Base-by-base conservation (phyloP, 2,329 filamentous ascomycete genomes). In the Paraphaeosphaeria minitans region DNA sequence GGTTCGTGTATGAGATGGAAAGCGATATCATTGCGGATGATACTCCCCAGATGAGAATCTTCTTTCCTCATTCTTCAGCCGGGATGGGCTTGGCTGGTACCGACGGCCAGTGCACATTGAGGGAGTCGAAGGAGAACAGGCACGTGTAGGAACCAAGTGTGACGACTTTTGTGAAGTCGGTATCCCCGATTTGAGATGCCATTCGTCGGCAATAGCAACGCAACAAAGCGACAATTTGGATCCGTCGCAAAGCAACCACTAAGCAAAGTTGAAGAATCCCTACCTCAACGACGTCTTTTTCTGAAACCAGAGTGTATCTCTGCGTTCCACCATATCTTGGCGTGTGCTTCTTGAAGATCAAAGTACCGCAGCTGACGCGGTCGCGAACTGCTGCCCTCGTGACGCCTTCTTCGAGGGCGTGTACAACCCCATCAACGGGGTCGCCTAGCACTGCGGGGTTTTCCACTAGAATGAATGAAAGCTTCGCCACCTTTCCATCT, bases 31-130 rank as follows among this genome's bases (percentile, higher is more conserved):
- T 65, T 70, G 66, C 70, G 75, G 79, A 80, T 39, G 78, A 54
- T 12, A 48, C 55, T 12, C 78, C 80, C 77, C 78, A 82, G 14
- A 82, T 69, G 5, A 83, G 67, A 4, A 83, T 64, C 29, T 69
- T 77, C 63, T 68, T 72, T 2, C 62, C 65, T 22, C 66, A 51
- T 7, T 68, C 62, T n/a, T 42, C 57, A 1, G 57, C 58, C 0
- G 61, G 64, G 4, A 67, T 60, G n/a, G 58, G 54, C 4, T 55
- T 56, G 3, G 60, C 49, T 13, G 63, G 66, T 22, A 69, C 55
- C 3, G 63, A 60, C 4, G 67, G 66, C 9, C 56, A 56, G 29
- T 62, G 59, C 58, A 64, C 47, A 10, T 64, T 59, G 24, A 66
- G 58, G 4, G 58, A 55, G 14, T 45, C 42, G 2, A 22, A 21